Conservation (phyloP, 2,329 filamentous ascomycete species). For the Arthrobotrys entomopaga region DNA sequence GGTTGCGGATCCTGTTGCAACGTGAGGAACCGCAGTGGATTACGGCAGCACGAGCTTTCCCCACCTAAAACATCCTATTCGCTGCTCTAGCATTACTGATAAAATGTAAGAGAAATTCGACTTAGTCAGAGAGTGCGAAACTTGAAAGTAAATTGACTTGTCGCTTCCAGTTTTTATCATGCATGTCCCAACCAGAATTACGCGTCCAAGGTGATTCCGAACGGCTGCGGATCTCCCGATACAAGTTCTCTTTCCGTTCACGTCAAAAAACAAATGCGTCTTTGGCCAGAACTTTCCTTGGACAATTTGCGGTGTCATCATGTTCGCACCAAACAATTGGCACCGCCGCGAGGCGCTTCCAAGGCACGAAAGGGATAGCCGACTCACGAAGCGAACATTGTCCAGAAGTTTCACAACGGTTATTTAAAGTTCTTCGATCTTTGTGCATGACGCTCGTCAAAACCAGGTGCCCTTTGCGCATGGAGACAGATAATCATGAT, state of each 20-base stretch:
- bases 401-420: neutral
- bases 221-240: constrained; percentile 19
- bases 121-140: neutral
- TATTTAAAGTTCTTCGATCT: neutral
- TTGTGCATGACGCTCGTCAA: too few relatives aligned
- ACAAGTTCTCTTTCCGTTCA: constrained; percentile 7
- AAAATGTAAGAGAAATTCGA: constrained; percentile 17
- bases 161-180: neutral
- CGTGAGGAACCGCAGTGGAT: neutral
- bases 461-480: too few relatives aligned
- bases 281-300: constrained; percentile 10
- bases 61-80: neutral
- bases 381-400: neutral
- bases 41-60: neutral
- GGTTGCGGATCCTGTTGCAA: neutral
- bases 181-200: neutral
- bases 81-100: constrained; percentile 31
- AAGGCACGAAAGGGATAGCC: constrained; percentile 1
- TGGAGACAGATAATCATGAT: too few relatives aligned
- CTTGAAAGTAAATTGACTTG: neutral
- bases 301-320: neutral
- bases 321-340: neutral
- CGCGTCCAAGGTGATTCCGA: neutral
- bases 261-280: constrained; percentile 18
- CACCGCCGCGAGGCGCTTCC: constrained; percentile 10